These are phyloP conservation scores for Erigeron philadelphicus DNA, from an alignment of 140 eudicot genomes.

Conservation along the genomic window DNA sequence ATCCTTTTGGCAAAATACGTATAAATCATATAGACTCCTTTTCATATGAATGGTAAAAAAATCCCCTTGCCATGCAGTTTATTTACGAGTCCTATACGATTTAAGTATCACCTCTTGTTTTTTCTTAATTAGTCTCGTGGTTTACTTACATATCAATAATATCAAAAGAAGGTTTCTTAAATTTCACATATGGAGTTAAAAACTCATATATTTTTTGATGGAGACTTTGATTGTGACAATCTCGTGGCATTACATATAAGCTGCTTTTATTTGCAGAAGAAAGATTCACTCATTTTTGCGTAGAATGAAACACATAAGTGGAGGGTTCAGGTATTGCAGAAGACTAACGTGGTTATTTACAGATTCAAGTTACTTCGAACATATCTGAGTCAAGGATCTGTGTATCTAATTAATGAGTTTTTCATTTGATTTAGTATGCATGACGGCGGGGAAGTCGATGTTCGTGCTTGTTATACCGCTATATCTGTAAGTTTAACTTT, in stretches of 20 bases:
- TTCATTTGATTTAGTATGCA: constrained; percentile 60
- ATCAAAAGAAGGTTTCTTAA: not conserved
- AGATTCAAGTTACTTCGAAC: constrained; percentile 6
- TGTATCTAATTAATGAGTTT: not conserved
- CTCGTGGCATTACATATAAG: constrained; percentile 15
- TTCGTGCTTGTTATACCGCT: constrained; percentile 96
- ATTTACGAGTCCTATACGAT: not conserved
- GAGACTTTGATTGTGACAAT: constrained; percentile 15
- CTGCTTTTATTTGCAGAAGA: constrained; percentile 37
- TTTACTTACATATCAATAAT: constrained; percentile 5
- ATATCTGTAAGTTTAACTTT: constrained; percentile 58
- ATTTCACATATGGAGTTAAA: not conserved
- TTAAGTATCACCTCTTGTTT: not conserved
- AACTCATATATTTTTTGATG: constrained; percentile 1
- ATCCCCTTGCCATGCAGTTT: not conserved
- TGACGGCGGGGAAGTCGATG: constrained; percentile 97
- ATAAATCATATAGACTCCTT: not conserved
- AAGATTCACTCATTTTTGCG: constrained; percentile 52
- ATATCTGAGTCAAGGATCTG: constrained; percentile 4
- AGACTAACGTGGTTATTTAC: not conserved
- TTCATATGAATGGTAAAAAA: constrained; percentile 1
- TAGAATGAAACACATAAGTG: constrained; percentile 71
- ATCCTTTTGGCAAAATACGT: constrained; percentile 1
- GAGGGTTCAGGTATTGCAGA: constrained; percentile 70
- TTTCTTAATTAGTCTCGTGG: not conserved